Percentiles rank a stretch among this genome's conserved stretches.
Evolutionary conservation across 2,329 filamentous ascomycete genomes (phyloP).

Genomic region (Paracoccidioides lutzii): DNA sequence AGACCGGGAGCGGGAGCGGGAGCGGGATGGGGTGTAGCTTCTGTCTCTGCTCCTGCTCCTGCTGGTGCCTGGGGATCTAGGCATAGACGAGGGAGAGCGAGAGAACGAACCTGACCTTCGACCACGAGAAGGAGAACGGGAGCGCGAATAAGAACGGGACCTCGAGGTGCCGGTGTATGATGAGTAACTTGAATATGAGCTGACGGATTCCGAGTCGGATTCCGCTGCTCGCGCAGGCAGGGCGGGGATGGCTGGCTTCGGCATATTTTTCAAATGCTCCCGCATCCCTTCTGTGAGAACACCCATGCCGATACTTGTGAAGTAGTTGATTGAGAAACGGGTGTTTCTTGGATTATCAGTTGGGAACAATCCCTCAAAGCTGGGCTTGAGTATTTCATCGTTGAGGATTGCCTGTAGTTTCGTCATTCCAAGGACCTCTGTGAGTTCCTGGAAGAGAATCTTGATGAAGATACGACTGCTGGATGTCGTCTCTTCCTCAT

Average conservation of each 20-base stretch:
- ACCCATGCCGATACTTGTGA: conserved; percentile 95
- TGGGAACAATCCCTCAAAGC: conserved; percentile 77
- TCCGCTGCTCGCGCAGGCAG: conserved; percentile 42
- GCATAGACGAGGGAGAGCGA: conserved; percentile 23
- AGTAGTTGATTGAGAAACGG: conserved; percentile 97
- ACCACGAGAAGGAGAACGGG: conserved; percentile 31
- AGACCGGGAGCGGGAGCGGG: conserved; percentile 26
- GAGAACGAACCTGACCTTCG: conserved; percentile 18
- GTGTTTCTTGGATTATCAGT: conserved; percentile 79
- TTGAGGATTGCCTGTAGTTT: conserved; percentile 63
- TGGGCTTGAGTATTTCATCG: conserved; percentile 65
- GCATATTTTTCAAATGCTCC: conserved; percentile 76
- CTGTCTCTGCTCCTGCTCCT: conserved; percentile 18
- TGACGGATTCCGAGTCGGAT: conserved; percentile 53
- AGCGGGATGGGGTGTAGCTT: conserved; percentile 24
- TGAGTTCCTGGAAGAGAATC: conserved; percentile 86
- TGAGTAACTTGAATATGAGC: conserved; percentile 61
- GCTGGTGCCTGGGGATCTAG: conserved; percentile 17
- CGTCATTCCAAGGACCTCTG: conserved; percentile 72
- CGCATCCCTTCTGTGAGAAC: conserved; percentile 89
- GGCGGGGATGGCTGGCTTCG: conserved; percentile 66
- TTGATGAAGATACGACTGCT: conserved; percentile 97
- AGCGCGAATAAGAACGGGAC: conserved; percentile 33
- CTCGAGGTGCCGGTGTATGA: conserved; percentile 43
- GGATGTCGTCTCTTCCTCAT: conserved; percentile 92